These are phyloP conservation scores for Thymus mandschuricus DNA, from an alignment of 257 asterid genomes.

Conservation along the genomic window DNA sequence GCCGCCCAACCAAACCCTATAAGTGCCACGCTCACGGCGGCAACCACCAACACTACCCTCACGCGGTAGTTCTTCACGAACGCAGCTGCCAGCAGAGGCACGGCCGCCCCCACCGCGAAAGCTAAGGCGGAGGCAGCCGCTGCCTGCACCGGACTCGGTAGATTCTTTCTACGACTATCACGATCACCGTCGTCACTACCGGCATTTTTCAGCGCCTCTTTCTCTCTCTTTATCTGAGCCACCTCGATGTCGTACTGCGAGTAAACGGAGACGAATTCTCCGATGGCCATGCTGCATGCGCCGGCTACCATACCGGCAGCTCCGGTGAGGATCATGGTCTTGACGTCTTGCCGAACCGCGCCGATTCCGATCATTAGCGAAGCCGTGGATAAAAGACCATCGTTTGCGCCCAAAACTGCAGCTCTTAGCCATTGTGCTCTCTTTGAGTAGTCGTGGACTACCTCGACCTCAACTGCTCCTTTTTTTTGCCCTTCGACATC, in stretches of 20 bases:
- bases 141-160: slow-evolving; percentile 66
- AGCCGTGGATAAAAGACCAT: slow-evolving; percentile 68
- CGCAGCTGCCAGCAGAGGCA: slow-evolving; percentile 63
- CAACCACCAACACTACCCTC: slow-evolving; percentile 63
- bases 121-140: slow-evolving; percentile 62
- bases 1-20: slow-evolving; percentile 59
- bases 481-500: slow-evolving; percentile 44
- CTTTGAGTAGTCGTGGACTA: slow-evolving; percentile 47
- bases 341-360: slow-evolving; percentile 54
- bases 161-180: slow-evolving; percentile 24
- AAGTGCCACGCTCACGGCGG: slow-evolving; percentile 58
- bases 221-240: slow-evolving; percentile 54
- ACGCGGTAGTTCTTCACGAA: slow-evolving; percentile 41
- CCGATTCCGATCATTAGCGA: slow-evolving; percentile 78
- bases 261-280: slow-evolving; percentile 70
- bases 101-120: slow-evolving; percentile 62
- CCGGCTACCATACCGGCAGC: slow-evolving; percentile 66
- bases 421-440: slow-evolving; percentile 85
- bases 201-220: background rate
- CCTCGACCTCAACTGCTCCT: slow-evolving; percentile 24
- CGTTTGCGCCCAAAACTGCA: slow-evolving; percentile 73
- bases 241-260: slow-evolving; percentile 65
- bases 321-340: slow-evolving; percentile 69
- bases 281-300: slow-evolving; percentile 85
- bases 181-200: slow-evolving; percentile 10